A percentile compares a stretch with the other conserved stretches of the same genome.
Conservation (phyloP, 1,284 basidiomycete species). For the Chalciporus sp. region DNA sequence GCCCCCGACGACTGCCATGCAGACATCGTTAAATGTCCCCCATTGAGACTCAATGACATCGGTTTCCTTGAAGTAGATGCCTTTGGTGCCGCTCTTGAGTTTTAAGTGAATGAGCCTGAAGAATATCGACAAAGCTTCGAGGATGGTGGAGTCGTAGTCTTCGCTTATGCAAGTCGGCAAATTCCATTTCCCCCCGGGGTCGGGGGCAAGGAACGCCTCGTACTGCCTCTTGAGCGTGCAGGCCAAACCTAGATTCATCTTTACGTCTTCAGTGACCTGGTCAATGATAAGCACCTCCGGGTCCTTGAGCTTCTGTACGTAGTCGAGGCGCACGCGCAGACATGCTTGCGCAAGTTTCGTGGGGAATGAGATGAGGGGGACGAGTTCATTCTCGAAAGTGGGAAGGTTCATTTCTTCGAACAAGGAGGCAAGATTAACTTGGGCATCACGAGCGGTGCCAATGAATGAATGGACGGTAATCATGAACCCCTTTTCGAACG, state of each 20-base stretch:
- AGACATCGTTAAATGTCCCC: constrained; percentile 94
- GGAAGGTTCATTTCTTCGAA: constrained; percentile 90
- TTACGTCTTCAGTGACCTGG: constrained; percentile 93
- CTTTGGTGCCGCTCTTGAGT: constrained; percentile 89
- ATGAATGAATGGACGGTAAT: constrained; percentile 87
- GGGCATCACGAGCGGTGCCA: constrained; percentile 84
- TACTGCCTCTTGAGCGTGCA: constrained; percentile 96
- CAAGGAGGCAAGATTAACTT: constrained; percentile 75
- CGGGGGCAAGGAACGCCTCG: constrained; percentile 83
- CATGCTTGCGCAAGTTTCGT: constrained; percentile 93
- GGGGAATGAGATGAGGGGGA: constrained; percentile 93
- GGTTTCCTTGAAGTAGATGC: constrained; percentile 96
- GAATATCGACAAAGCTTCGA: constrained; percentile 89
- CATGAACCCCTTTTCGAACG: constrained; percentile 93
- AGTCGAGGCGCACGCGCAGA: constrained; percentile 87
- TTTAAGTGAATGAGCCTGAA: constrained; percentile 97
- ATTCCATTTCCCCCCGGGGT: constrained; percentile 87
- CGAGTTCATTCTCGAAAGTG: constrained; percentile 90
- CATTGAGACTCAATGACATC: constrained; percentile 97
- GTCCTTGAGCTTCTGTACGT: constrained; percentile 87
- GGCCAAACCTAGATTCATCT: constrained; percentile 89
- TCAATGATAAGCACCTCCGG: constrained; percentile 92
- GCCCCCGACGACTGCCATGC: constrained; percentile 86
- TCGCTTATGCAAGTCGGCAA: constrained; percentile 85
- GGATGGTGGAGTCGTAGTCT: constrained; percentile 88